A percentile compares a stretch with the other conserved stretches of the same genome.
phyloP scores from a whole-genome alignment of 805 yeast species.

The Pachysolen tannophilus region DNA sequence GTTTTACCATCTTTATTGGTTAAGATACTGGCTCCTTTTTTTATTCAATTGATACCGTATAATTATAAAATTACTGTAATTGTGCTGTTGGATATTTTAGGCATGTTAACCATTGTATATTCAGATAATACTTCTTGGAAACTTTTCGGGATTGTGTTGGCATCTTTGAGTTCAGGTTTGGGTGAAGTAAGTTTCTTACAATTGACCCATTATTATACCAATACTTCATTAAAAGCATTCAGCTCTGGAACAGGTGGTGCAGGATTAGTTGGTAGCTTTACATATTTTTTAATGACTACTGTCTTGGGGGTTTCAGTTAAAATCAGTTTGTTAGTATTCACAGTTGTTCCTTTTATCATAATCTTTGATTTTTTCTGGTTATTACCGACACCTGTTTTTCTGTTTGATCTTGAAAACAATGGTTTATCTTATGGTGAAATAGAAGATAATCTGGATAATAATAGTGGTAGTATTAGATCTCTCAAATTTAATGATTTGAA shows the following conservation, averaged over 20 bases:
- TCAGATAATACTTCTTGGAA: constrained; percentile 28
- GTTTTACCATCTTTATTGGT: constrained; percentile 73
- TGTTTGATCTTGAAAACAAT: neutral
- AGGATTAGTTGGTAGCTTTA: constrained; percentile 75
- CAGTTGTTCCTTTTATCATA: constrained; percentile 25
- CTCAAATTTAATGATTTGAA: too few species aligned
- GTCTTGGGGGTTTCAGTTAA: constrained; percentile 49
- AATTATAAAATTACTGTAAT: constrained; percentile 41
- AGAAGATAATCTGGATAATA: neutral
- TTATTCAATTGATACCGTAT: constrained; percentile 61
- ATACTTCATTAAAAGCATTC: constrained; percentile 71
- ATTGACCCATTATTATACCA: constrained; percentile 68
- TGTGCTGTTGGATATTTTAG: constrained; percentile 52
- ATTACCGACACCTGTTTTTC: constrained; percentile 15
- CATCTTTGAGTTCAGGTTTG: constrained; percentile 78
- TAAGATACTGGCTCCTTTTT: constrained; percentile 73
- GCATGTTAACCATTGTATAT: constrained; percentile 66
- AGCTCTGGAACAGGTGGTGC: constrained; percentile 97
- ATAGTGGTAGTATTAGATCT: neutral
- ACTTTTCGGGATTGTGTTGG: constrained; percentile 65
- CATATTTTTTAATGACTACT: constrained; percentile 66
- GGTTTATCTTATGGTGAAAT: neutral
- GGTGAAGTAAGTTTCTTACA: constrained; percentile 90
- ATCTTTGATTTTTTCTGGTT: constrained; percentile 18
- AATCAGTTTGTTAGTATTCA: constrained; percentile 48